Evolutionary conservation across 2,329 filamentous ascomycete genomes (phyloP), one percentile per base, ranked within the genome.

Genomic region (Alternaria sp.): DNA sequence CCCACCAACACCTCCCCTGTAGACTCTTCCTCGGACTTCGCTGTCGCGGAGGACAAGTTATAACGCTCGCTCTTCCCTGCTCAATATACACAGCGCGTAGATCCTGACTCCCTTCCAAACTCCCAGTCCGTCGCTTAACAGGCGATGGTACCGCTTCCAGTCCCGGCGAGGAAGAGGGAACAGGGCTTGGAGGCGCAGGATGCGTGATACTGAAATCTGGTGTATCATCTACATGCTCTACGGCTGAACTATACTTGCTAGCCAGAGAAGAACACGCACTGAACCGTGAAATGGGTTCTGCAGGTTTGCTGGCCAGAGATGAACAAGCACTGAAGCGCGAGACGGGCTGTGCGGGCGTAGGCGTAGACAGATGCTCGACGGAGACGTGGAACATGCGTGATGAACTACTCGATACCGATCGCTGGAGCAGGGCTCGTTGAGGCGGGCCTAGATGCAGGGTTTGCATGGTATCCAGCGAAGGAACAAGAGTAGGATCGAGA

Each of bases 171-270:
- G 28, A 12, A 4, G 49, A 32, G 8, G 6, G 12, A 7, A 52
- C 13, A n/a, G 53, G 53, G 8, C 26, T 47, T 8, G 36, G 47
- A 17, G 49, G 57, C 13, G 47, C 47, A 10, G 57, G 19, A 53
- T 59, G 57, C 19, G 47, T 59, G 15, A 53, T 59, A n/a, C 47
- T 53, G 3, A 59, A 59, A 32, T 59, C 57, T 0, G 49, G 36
- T 25, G 25, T 12, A 32, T 59, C 57, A 10, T 46, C 19, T 13
- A 8, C 21, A 8, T 15, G n/a, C n/a, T 40, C 46, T 13, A 30
- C 23, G 6, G 7, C 12, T 8, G 28, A 23, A 43, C 30, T 19
- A 15, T 15, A n/a, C 15, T 28, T 36, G 26, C 26, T 32, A 19
- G 49, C 10, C 43, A 52, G 13, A 23, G 49, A 23, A 17, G 30